Percentiles rank a stretch among this genome's conserved stretches.
These are phyloP conservation scores for Cercospora sp. DNA, from an alignment of 2,329 filamentous ascomycete genomes.

Conservation along the genomic window DNA sequence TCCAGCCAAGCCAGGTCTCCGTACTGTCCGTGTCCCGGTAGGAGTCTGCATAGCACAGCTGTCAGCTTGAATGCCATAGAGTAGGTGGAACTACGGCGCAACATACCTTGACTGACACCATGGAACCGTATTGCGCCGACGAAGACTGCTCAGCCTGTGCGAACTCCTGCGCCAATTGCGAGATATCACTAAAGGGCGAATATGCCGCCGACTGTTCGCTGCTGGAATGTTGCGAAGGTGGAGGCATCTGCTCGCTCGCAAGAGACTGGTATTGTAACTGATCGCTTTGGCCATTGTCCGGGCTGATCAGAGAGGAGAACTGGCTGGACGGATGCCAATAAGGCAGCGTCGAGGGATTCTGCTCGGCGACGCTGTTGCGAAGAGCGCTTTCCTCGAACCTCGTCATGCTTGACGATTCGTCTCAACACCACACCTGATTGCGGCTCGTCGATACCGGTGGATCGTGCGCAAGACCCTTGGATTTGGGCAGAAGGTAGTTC, in stretches of 20 bases:
- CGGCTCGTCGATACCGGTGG: background rate
- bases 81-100: background rate
- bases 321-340: slow-evolving; percentile 31
- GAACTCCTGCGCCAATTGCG: slow-evolving; percentile 10
- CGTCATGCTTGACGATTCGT: slow-evolving; percentile 18
- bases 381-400: slow-evolving; percentile 30
- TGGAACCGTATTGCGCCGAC: slow-evolving; percentile 13
- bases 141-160: background rate
- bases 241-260: slow-evolving; percentile 13
- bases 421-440: background rate
- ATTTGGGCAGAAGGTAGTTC: background rate
- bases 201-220: background rate
- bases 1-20: slow-evolving; percentile 31
- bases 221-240: background rate
- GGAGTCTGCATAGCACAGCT: slow-evolving; percentile 19
- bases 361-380: slow-evolving; percentile 25
- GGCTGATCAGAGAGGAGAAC: slow-evolving; percentile 30
- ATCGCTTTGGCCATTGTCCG: slow-evolving; percentile 18
- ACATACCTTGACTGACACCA: slow-evolving; percentile 20
- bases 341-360: slow-evolving; percentile 22
- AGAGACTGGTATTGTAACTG: slow-evolving; percentile 9
- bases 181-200: background rate
- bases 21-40: slow-evolving; percentile 24
- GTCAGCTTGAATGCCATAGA: background rate
- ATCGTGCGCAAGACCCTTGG: slow-evolving; percentile 6